A percentile compares a stretch with the other conserved stretches of the same genome.
These are phyloP conservation scores for Pyrus pyrifolia DNA, from an alignment of 306 rosid species.

Conservation along the genomic window DNA sequence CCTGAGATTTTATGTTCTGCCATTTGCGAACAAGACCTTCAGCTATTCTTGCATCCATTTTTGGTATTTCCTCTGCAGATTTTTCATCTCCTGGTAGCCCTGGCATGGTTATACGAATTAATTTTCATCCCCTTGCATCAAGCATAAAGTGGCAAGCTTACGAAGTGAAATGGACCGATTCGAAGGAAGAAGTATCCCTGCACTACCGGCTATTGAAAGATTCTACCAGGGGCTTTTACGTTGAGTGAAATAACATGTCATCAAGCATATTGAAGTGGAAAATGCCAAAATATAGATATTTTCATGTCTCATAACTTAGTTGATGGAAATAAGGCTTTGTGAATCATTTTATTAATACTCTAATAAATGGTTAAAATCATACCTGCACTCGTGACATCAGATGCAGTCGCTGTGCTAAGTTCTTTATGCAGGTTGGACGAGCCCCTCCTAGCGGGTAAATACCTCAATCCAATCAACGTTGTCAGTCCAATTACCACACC, in stretches of 20 bases:
- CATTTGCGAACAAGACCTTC: conserved; percentile 84
- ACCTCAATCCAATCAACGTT: conserved; percentile 67
- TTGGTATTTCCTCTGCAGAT: conserved; percentile 45
- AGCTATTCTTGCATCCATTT: conserved; percentile 87
- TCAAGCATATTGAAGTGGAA: neutral
- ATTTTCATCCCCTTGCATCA: neutral
- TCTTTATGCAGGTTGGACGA: conserved; percentile 31
- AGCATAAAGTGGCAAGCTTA: neutral
- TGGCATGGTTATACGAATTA: conserved; percentile 26
- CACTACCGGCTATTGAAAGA: no score
- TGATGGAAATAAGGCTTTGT: neutral
- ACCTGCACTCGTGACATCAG: conserved; percentile 51
- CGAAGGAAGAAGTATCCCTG: neutral
- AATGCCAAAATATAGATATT: neutral
- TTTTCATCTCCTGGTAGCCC: conserved; percentile 41
- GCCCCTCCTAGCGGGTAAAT: conserved; percentile 50
- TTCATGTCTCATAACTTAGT: neutral
- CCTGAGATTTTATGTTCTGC: conserved; percentile 81
- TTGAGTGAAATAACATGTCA: neutral
- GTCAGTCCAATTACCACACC: conserved; percentile 75
- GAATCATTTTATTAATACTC: neutral
- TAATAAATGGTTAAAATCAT: conserved; percentile 14
- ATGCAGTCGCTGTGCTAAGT: conserved; percentile 39
- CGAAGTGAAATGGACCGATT: no score
- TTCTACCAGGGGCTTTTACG: neutral